Evolutionary conservation across 495 filamentous ascomycete species (phyloP).

Genomic region (Cenococcum geophilum): DNA sequence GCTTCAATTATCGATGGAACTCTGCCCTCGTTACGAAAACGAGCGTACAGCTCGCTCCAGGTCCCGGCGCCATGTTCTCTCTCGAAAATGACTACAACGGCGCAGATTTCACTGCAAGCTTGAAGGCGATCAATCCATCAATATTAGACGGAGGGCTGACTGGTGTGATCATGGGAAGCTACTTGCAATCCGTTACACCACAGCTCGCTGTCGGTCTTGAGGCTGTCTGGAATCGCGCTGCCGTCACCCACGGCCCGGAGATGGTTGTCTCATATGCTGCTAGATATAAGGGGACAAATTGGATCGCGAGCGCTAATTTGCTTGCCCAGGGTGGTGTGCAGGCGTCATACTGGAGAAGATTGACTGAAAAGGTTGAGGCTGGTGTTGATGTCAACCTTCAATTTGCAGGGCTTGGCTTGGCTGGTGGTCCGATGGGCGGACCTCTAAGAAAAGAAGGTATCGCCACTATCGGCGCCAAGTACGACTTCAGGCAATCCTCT

Average conservation of each 20-base stretch:
- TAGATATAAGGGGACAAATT: slow-evolving; percentile 82
- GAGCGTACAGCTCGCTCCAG: slow-evolving; percentile 69
- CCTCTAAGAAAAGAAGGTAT: slow-evolving; percentile 72
- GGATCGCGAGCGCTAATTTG: slow-evolving; percentile 82
- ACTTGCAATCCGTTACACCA: slow-evolving; percentile 88
- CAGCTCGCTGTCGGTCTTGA: slow-evolving; percentile 84
- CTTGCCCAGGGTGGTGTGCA: slow-evolving; percentile 77
- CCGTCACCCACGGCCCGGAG: slow-evolving; percentile 71
- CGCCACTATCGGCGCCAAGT: slow-evolving; percentile 90
- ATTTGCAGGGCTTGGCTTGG: slow-evolving; percentile 59
- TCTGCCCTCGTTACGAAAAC: slow-evolving; percentile 72
- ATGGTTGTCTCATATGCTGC: slow-evolving; percentile 80
- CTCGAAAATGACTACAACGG: slow-evolving; percentile 93
- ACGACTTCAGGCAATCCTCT: slow-evolving; percentile 91
- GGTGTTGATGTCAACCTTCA: slow-evolving; percentile 91
- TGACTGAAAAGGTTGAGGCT: slow-evolving; percentile 94
- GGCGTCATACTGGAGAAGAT: slow-evolving; percentile 88
- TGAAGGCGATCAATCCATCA: slow-evolving; percentile 94
- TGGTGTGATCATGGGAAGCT: slow-evolving; percentile 90
- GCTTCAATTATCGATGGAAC: slow-evolving; percentile 86
- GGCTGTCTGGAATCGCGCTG: slow-evolving; percentile 83
- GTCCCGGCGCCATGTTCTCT: slow-evolving; percentile 70
- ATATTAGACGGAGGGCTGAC: slow-evolving; percentile 84
- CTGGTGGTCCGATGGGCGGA: slow-evolving; percentile 43
- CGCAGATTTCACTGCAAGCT: slow-evolving; percentile 78